A percentile compares a stretch with the other conserved stretches of the same genome.
These are phyloP conservation scores for Thermomucor indicae-seudaticae DNA, from an alignment of 371 early-diverging fungal species.

Conservation along the genomic window DNA sequence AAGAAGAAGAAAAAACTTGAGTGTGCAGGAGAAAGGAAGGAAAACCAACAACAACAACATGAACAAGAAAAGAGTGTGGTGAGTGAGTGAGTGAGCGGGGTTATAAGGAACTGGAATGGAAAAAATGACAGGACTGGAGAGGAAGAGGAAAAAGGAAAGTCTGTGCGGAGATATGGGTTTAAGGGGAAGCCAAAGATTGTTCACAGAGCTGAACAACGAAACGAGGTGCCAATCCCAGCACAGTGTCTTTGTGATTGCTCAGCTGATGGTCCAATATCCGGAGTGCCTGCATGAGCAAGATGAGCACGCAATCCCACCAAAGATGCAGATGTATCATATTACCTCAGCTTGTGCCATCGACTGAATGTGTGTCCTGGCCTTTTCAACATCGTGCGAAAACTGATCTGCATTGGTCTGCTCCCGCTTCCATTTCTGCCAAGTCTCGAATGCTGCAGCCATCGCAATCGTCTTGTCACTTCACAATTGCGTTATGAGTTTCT, in stretches of 20 bases:
- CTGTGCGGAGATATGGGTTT: conserved; percentile 9
- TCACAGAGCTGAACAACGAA: conserved; percentile 38
- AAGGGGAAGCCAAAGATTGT: conserved; percentile 39
- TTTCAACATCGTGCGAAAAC: conserved; percentile 7
- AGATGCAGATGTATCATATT: too few species aligned
- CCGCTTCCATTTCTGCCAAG: conserved; percentile 41
- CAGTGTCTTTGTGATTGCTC: conserved; percentile 31
- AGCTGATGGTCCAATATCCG: conserved; percentile 17
- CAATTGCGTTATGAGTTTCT: neutral
- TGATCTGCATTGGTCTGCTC: conserved; percentile 12
- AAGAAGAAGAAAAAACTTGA: neutral
- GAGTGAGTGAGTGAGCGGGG: neutral
- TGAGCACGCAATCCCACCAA: neutral
- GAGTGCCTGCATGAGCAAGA: conserved; percentile 5
- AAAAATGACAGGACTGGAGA: neutral
- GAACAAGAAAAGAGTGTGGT: neutral
- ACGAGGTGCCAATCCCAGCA: conserved; percentile 24
- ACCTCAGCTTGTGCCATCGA: conserved; percentile 14
- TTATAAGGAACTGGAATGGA: neutral
- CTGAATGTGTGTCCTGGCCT: conserved; percentile 11
- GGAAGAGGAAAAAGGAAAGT: neutral
- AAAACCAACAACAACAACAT: neutral
- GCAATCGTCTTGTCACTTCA: conserved; percentile 45
- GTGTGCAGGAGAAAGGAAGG: neutral
- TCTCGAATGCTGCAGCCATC: conserved; percentile 47